Conservation (phyloP, 2,329 filamentous ascomycete species). For the Sporothrix pseudoabietina region DNA sequence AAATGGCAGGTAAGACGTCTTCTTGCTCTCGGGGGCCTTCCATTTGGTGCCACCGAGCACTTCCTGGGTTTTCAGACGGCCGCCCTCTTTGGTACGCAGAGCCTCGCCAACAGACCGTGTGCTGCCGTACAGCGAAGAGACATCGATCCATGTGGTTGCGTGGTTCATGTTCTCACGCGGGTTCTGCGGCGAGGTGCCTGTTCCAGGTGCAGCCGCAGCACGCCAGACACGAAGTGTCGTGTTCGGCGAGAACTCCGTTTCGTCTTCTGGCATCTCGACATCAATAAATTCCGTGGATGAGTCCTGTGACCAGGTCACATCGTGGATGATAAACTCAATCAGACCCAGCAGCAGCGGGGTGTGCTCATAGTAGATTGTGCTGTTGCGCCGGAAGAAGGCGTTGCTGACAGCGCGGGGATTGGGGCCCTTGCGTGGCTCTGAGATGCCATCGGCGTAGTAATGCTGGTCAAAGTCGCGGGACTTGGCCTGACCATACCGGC, state of each 20-base stretch:
- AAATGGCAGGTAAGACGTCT: slow-evolving; percentile 29
- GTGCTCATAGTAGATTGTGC: slow-evolving; percentile 32
- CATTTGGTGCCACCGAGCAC: slow-evolving; percentile 12
- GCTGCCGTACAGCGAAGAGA: slow-evolving; percentile 34
- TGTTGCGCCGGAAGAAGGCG: slow-evolving; percentile 33
- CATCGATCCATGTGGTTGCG: slow-evolving; percentile 33
- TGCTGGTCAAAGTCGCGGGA: slow-evolving; percentile 33
- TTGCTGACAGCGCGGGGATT: slow-evolving; percentile 34
- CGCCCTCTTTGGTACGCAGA: slow-evolving; percentile 30
- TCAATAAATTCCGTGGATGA: slow-evolving; percentile 32
- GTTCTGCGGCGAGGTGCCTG: slow-evolving; percentile 32
- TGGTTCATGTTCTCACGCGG: slow-evolving; percentile 33
- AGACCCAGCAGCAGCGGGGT: slow-evolving; percentile 33
- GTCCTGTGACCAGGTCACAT: slow-evolving; percentile 32
- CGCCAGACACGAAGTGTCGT: slow-evolving; percentile 30
- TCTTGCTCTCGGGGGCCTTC: slow-evolving; percentile 14
- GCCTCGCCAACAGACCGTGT: slow-evolving; percentile 28
- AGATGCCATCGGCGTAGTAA: slow-evolving; percentile 32
- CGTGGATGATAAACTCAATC: slow-evolving; percentile 34
- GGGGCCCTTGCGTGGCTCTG: slow-evolving; percentile 30
- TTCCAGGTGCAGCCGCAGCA: slow-evolving; percentile 30
- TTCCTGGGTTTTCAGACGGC: slow-evolving; percentile 30
- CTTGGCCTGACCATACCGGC: slow-evolving; percentile 31
- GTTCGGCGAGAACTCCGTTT: slow-evolving; percentile 29
- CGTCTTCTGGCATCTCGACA: slow-evolving; percentile 32